Percentiles rank a stretch among this genome's conserved stretches.
Conservation (phyloP, 2,329 filamentous ascomycete species). For the Ophiocordyceps australis region DNA sequence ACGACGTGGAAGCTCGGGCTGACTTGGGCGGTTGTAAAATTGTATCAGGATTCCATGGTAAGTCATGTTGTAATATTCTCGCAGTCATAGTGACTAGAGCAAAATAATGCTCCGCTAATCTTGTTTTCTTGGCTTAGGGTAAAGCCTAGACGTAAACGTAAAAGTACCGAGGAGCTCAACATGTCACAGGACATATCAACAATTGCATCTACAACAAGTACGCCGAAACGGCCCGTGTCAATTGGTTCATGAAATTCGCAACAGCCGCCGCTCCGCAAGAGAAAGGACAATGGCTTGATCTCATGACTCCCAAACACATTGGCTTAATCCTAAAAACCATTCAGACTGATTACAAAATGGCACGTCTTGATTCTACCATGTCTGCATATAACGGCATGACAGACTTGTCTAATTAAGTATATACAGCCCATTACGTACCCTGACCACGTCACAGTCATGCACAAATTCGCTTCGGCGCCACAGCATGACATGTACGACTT, state of each 20-base stretch:
- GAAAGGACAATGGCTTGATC: constrained; percentile 43
- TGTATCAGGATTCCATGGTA: no score
- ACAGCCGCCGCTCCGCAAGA: constrained; percentile 41
- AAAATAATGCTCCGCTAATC: no score
- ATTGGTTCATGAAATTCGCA: constrained; percentile 59
- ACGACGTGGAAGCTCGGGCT: no score
- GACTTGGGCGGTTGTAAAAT: no score
- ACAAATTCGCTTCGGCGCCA: constrained; percentile 47
- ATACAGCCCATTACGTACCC: constrained; percentile 64
- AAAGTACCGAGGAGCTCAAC: no score
- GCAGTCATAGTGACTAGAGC: no score
- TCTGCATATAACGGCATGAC: no score
- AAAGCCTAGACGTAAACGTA: no score
- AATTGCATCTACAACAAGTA: constrained; percentile 73
- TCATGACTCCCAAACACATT: constrained; percentile 46
- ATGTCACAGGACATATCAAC: constrained; percentile 58
- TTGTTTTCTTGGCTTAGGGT: no score
- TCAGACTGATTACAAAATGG: constrained; percentile 74
- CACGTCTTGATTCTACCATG: constrained; percentile 21
- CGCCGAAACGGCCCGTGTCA: constrained; percentile 64
- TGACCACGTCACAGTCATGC: constrained; percentile 67
- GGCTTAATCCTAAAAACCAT: constrained; percentile 71
- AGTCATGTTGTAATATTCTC: no score
- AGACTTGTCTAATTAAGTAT: neutral
- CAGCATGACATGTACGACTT: constrained; percentile 25